These are phyloP conservation scores for Aeschynomene evenia DNA, from an alignment of 306 rosid species.

Conservation along the genomic window DNA sequence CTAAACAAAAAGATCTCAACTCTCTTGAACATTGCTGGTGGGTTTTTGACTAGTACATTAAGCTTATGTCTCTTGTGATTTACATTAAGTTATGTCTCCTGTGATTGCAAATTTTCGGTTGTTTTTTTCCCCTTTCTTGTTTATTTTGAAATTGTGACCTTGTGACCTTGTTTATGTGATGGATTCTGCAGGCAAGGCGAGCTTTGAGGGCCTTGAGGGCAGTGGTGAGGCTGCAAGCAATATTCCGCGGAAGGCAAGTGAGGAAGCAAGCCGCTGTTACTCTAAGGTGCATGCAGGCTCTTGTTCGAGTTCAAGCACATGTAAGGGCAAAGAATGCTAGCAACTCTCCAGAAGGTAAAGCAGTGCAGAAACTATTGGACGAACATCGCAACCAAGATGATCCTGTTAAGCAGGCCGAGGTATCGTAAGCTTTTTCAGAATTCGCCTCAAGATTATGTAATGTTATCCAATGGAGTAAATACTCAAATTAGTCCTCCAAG, in stretches of 20 bases:
- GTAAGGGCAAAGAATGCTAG: constrained; percentile 54
- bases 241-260: constrained; percentile 77
- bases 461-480: background rate
- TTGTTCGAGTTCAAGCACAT: constrained; percentile 75
- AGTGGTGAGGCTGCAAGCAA: constrained; percentile 91
- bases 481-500: background rate
- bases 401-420: constrained; percentile 75
- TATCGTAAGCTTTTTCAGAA: constrained; percentile 12
- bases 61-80: background rate
- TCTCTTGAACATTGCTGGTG: background rate
- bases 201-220: constrained; percentile 87
- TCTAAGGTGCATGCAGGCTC: constrained; percentile 93
- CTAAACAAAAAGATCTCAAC: background rate
- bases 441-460: background rate
- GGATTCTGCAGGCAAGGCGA: constrained; percentile 58
- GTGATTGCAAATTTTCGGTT: background rate
- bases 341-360: constrained; percentile 40
- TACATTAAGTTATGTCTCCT: background rate
- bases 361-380: constrained; percentile 26
- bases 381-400: constrained; percentile 36
- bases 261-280: constrained; percentile 92
- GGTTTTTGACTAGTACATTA: background rate
- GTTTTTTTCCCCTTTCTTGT: background rate
- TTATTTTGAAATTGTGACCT: background rate
- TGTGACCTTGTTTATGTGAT: background rate